Evolutionary conservation across 1,284 basidiomycete genomes (phyloP), one percentile per base, ranked within the genome.

Genomic region (Fomes fomentarius): DNA sequence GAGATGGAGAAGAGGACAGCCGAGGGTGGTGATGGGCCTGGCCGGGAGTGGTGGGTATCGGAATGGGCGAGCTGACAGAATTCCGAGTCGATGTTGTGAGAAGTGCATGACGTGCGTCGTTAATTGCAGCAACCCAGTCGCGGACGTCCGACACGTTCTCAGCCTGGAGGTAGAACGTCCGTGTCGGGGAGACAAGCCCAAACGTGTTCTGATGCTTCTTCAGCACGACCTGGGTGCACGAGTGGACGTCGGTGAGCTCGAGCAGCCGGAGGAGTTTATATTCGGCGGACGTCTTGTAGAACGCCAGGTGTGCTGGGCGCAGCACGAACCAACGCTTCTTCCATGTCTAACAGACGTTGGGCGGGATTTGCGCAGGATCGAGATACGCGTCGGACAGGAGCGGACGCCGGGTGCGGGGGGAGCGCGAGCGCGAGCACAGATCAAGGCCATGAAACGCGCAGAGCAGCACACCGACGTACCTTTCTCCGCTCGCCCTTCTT

Each of bases 281-380:
- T 72, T 98, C 95, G 61, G 87, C 85, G 46, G 93, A 89, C 53
- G 87, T 95, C 79, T 98, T 98, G 85, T 99, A 99, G 75, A 97
- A 98, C 12, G 94, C 94, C 45, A 99, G 76, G 71, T 96, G 93
- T 15, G 91, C 91, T 0, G 93, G 85, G 14, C 96, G 84, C 55
- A 99, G 76, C 0, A 99, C 97, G 65, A 98, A 99, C 96, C 96
- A 99, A 33, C 96, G 84, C 76, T 96, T 96, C 80, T 98, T 98
- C 96, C 96, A 99, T 1, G 89, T 94, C 93, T 97, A 44, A 48
- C 51, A 38, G 54, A 47, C 38, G 5, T 44, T 39, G 48, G 25
- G 47, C 67, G 45, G 47, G 30, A 49, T 38, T 55, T 38, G 46
- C 52, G 54, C 52, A 39, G 26, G 50, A 57, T 53, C 57, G 54